Evolutionary conservation across 2,329 filamentous ascomycete genomes (phyloP).

Genomic region (Periconia macrospinosa): DNA sequence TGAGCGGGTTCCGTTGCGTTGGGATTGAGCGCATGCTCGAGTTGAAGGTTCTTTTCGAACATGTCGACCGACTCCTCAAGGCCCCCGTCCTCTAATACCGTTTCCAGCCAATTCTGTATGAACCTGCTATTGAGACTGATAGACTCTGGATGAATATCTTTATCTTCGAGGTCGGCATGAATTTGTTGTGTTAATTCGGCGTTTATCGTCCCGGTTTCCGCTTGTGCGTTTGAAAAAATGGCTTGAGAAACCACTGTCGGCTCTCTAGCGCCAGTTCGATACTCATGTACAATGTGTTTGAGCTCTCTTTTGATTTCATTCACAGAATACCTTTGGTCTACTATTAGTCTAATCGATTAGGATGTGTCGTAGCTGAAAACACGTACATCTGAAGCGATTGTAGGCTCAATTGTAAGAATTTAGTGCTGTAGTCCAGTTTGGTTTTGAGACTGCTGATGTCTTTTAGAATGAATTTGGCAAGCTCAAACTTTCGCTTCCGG

Average conservation of each 20-base stretch:
- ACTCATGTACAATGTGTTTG: not conserved
- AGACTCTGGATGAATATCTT: conserved; percentile 1
- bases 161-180: conserved; percentile 1
- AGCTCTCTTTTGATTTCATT: not conserved
- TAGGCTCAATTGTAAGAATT: not conserved
- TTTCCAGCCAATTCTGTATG: conserved; percentile 1
- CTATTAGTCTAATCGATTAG: not conserved
- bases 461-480: not conserved
- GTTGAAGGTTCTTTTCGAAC: not conserved
- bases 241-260: conserved; percentile 2
- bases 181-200: conserved; percentile 1
- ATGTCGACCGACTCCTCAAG: not conserved
- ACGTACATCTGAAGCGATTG: conserved; percentile 1
- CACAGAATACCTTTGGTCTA: not conserved
- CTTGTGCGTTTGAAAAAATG: not conserved
- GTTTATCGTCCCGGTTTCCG: not conserved
- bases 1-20: too few relatives aligned
- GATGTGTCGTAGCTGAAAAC: not conserved
- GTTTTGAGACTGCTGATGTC: not conserved
- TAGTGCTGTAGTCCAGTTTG: not conserved
- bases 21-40: not conserved
- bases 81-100: not conserved
- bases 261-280: conserved; percentile 1
- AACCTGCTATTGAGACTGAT: conserved; percentile 1
- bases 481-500: conserved; percentile 1